These are phyloP conservation scores for Fusarium sp. DNA, from an alignment of 2,329 filamentous ascomycete species.

Conservation along the genomic window DNA sequence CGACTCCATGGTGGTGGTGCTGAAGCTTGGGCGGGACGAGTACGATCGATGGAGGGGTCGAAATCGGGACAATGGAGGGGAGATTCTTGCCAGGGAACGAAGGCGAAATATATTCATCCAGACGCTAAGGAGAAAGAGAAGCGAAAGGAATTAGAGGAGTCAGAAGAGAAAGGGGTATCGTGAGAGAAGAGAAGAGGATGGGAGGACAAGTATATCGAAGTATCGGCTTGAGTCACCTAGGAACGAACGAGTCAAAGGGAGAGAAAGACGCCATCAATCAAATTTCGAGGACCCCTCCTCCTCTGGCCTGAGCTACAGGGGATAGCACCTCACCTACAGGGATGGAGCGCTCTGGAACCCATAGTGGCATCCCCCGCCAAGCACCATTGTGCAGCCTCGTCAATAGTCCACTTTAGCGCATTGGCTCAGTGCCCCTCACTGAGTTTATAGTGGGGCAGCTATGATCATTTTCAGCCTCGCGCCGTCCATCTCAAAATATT, in stretches of 20 bases:
- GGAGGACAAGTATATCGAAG: conserved; percentile 33
- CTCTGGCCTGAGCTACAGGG: conserved; percentile 24
- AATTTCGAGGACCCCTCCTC: conserved; percentile 26
- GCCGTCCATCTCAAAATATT: conserved; percentile 32
- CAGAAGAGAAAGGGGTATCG: conserved; percentile 27
- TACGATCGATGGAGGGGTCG: conserved; percentile 48
- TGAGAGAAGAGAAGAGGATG: conserved; percentile 25
- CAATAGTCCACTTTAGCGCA: conserved; percentile 26
- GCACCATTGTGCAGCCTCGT: conserved; percentile 25
- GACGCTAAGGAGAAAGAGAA: conserved; percentile 31
- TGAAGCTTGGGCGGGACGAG: conserved; percentile 45
- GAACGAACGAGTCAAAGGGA: conserved; percentile 32
- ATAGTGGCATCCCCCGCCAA: conserved; percentile 3
- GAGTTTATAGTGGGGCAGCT: conserved; percentile 24
- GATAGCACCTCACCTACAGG: not conserved
- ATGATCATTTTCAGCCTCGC: conserved; percentile 34
- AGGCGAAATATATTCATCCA: conserved; percentile 54
- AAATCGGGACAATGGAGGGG: conserved; percentile 40
- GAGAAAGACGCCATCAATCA: conserved; percentile 36
- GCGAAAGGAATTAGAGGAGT: conserved; percentile 23
- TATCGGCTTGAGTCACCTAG: conserved; percentile 32
- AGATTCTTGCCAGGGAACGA: conserved; percentile 44
- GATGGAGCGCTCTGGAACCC: not conserved
- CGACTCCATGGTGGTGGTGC: conserved; percentile 59
- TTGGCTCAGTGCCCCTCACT: conserved; percentile 35